phyloP scores from a whole-genome alignment of 345 rosid genomes.

The Camelina laxa region DNA sequence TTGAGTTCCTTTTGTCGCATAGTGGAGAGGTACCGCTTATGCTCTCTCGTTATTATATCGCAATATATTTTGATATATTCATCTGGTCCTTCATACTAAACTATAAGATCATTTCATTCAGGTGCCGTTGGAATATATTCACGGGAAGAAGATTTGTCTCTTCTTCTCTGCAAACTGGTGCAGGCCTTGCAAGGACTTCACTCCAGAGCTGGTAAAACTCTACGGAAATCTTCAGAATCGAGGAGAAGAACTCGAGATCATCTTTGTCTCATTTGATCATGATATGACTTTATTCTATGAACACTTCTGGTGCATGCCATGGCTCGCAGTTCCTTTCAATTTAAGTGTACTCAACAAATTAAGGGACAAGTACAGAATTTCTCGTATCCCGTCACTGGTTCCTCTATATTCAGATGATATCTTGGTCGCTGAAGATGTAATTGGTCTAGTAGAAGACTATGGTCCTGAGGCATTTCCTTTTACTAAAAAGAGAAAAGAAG shows the following conservation, averaged over 20 bases:
- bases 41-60: neutral
- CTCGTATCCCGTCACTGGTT: constrained; percentile 66
- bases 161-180: constrained; percentile 92
- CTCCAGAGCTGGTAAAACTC: constrained; percentile 65
- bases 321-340: constrained; percentile 79
- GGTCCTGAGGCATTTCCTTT: constrained; percentile 80
- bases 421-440: constrained; percentile 55
- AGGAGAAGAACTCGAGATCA: constrained; percentile 64
- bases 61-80: neutral
- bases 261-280: constrained; percentile 74
- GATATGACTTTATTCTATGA: constrained; percentile 62
- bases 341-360: constrained; percentile 48
- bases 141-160: constrained; percentile 60
- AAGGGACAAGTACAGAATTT: constrained; percentile 49
- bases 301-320: constrained; percentile 74
- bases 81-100: constrained; percentile 2
- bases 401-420: constrained; percentile 56
- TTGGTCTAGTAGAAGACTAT: constrained; percentile 69
- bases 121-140: constrained; percentile 64
- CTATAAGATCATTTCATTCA: constrained; percentile 33
- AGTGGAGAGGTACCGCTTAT: constrained; percentile 51
- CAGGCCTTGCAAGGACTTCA: constrained; percentile 72
- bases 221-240: constrained; percentile 50
- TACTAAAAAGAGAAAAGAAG: constrained; percentile 62
- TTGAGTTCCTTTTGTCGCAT: constrained; percentile 63